Evolutionary conservation across 805 yeast species (phyloP).

Genomic region (Candida germanica): DNA sequence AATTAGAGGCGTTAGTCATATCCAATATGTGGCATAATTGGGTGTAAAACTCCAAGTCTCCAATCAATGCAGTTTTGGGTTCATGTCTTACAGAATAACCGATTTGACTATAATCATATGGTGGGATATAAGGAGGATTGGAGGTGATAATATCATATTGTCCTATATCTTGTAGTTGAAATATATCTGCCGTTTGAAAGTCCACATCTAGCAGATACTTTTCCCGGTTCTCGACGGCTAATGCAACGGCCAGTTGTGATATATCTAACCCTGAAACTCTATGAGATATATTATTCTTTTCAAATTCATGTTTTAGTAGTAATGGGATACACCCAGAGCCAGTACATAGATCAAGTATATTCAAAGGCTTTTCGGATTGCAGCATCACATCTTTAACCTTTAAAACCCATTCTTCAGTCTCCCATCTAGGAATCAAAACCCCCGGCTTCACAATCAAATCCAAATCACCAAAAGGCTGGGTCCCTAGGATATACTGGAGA

Average conservation of each 20-base stretch:
- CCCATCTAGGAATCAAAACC: constrained; percentile 90
- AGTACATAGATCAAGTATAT: constrained; percentile 70
- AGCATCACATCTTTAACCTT: constrained; percentile 25
- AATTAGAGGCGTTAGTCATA: constrained; percentile 45
- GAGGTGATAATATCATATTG: constrained; percentile 58
- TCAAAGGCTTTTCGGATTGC: constrained; percentile 4
- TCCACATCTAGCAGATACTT: constrained; percentile 7
- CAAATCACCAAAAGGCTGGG: constrained; percentile 81
- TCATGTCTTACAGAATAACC: constrained; percentile 74
- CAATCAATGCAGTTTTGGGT: constrained; percentile 77
- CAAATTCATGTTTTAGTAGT: constrained; percentile 31
- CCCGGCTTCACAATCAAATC: constrained; percentile 56
- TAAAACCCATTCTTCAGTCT: constrained; percentile 87
- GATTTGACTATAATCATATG: constrained; percentile 47
- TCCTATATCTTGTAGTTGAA: not conserved
- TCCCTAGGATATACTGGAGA: constrained; percentile 77
- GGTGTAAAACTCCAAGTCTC: constrained; percentile 67
- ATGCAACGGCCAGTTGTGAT: constrained; percentile 47
- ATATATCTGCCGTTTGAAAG: constrained; percentile 8
- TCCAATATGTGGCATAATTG: constrained; percentile 49
- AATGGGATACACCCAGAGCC: constrained; percentile 88
- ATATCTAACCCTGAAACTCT: constrained; percentile 53
- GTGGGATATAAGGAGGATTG: constrained; percentile 89
- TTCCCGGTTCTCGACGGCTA: constrained; percentile 47
- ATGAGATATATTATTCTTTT: constrained; percentile 1